These are phyloP conservation scores for Lyophyllum decastes DNA, from an alignment of 768 basidiomycete genomes.

Conservation along the genomic window DNA sequence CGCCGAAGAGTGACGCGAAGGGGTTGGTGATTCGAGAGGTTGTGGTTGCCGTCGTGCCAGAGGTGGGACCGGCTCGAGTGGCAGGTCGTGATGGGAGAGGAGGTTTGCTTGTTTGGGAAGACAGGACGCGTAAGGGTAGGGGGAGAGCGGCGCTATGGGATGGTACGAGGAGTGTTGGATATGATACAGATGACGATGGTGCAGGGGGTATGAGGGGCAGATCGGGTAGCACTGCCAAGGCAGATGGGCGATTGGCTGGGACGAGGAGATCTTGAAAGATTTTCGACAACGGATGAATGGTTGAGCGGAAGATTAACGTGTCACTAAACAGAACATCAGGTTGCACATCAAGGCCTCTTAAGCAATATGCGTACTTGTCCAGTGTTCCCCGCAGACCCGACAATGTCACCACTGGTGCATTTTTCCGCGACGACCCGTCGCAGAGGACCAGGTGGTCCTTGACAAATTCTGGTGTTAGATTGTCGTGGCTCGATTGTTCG, in stretches of 20 bases:
- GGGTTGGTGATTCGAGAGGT: slow-evolving; percentile 64
- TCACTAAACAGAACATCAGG: slow-evolving; percentile 27
- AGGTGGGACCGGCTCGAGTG: slow-evolving; percentile 22
- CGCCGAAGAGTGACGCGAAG: slow-evolving; percentile 79
- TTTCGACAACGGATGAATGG: slow-evolving; percentile 42
- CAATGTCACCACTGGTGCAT: slow-evolving; percentile 67
- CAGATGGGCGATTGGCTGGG: slow-evolving; percentile 32
- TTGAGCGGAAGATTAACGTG: slow-evolving; percentile 44
- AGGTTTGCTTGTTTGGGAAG: slow-evolving; percentile 27
- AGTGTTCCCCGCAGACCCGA: slow-evolving; percentile 82
- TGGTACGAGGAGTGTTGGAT: slow-evolving; percentile 49
- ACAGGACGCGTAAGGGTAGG: slow-evolving; percentile 48
- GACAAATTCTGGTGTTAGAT: slow-evolving; percentile 72
- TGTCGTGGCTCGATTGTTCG: slow-evolving; percentile 54
- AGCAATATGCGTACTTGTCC: slow-evolving; percentile 46
- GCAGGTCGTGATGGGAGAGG: slow-evolving; percentile 42
- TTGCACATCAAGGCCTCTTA: not conserved
- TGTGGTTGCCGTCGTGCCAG: slow-evolving; percentile 15
- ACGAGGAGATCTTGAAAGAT: slow-evolving; percentile 38
- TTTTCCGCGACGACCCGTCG: slow-evolving; percentile 48
- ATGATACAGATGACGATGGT: slow-evolving; percentile 24
- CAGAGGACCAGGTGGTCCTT: slow-evolving; percentile 81
- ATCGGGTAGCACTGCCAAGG: slow-evolving; percentile 49
- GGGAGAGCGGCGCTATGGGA: slow-evolving; percentile 45
- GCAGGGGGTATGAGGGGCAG: slow-evolving; percentile 44